Percentiles rank a stretch among this genome's conserved stretches.
These are phyloP conservation scores for Exophiala oligosperma DNA, from an alignment of 2,329 filamentous ascomycete genomes.

Conservation along the genomic window DNA sequence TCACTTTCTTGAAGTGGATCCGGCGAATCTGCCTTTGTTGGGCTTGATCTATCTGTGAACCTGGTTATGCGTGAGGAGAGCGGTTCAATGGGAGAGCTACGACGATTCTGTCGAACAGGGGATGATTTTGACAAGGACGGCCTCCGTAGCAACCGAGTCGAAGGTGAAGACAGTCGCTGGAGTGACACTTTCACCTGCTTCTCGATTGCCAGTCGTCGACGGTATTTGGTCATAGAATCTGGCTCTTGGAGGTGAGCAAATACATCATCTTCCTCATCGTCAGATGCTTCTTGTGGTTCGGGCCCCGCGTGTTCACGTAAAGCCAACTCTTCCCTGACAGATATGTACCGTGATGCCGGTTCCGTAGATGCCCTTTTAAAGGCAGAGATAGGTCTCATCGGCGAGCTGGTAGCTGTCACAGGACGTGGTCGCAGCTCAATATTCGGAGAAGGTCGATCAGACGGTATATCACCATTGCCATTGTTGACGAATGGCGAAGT, in stretches of 20 bases:
- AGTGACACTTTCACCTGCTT: slow-evolving; percentile 6
- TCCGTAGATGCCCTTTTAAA: slow-evolving; percentile 41
- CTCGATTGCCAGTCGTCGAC: slow-evolving; percentile 13
- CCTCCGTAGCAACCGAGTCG: slow-evolving; percentile 3
- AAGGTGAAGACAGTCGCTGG: slow-evolving; percentile 15
- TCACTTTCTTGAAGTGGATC: slow-evolving; percentile 36
- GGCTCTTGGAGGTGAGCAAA: slow-evolving; percentile 22
- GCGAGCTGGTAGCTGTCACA: slow-evolving; percentile 34
- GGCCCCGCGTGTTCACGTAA: slow-evolving; percentile 36
- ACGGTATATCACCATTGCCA: slow-evolving; percentile 39
- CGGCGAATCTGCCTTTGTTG: not conserved
- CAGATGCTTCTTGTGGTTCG: slow-evolving; percentile 35
- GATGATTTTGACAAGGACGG: slow-evolving; percentile 16
- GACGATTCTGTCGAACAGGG: slow-evolving; percentile 8
- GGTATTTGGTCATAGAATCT: slow-evolving; percentile 5
- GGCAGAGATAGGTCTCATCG: slow-evolving; percentile 38
- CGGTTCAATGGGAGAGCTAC: not conserved
- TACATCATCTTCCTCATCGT: slow-evolving; percentile 33
- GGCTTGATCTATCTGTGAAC: not conserved
- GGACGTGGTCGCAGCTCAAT: slow-evolving; percentile 43
- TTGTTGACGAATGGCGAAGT: slow-evolving; percentile 46
- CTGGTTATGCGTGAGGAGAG: not conserved
- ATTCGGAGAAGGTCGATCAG: slow-evolving; percentile 52
- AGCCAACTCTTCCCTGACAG: slow-evolving; percentile 48
- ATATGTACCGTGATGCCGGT: slow-evolving; percentile 44